Evolutionary conservation across 2,329 filamentous ascomycete species (phyloP), one percentile per base, ranked within the genome.

Genomic region (Pseudogymnoascus sp.): DNA sequence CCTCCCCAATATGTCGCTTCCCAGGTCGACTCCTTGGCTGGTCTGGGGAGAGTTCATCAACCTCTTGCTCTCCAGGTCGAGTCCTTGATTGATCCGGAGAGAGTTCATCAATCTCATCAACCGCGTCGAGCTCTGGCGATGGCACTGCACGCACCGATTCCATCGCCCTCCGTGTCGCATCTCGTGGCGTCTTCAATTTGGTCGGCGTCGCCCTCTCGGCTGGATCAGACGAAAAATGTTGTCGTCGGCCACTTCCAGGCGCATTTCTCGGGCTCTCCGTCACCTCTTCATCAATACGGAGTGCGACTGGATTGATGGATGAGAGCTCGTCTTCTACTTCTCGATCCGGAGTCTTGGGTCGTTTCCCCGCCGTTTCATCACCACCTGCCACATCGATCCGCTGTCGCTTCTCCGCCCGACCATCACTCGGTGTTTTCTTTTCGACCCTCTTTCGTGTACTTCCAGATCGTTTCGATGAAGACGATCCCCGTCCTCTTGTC

Each of bases 241-340:
- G 76, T 58, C 82, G 73, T 7, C 76, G 77, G 1, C 82, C 83
- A 65, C 82, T 85, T 2, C 83, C 83, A 0, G 83, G 83, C 12
- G 82, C 82, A 66, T 81, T 71, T 7, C 67, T 72, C 0, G 84
- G 83, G 62, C 82, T 84, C 67, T 86, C 82, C 36, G 73, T 75
- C 12, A 83, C 75, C 68, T 82, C 79, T 58, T 81, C 78, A 14
- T 68, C 65, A 52, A 14, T 59, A 8, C 58, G 64, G 5, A 36
- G 16, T 52, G 65, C 9, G 25, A 39, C 23, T 28, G 59, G 22
- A 35, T 35, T 58, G n/a, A 23, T 58, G 9, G 23, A 25, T 64
- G 38, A 39, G 41, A 63, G 36, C 39, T 45, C 66, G 63, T 41
- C 63, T 63, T 39, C 61, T 67, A 23, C 67, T 65, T 23, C 72